phyloP scores from a whole-genome alignment of 306 rosid species.

The Gastrolobium villosum region DNA sequence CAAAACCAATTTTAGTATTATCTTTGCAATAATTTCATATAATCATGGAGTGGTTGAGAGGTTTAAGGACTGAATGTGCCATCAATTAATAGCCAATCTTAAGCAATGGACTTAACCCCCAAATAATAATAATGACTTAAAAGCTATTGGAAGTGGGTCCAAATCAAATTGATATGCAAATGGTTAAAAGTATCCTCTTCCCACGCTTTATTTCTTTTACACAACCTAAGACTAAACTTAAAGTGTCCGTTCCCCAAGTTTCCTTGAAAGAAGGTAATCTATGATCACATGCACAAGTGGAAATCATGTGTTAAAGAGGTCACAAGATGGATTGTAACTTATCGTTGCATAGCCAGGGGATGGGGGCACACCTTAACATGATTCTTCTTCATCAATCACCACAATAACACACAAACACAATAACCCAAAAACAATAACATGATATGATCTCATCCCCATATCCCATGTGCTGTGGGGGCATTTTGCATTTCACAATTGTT shows the following conservation, averaged over 20 bases:
- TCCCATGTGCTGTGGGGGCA: conserved; percentile 39
- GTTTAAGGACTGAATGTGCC: conserved; percentile 21
- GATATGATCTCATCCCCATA: neutral
- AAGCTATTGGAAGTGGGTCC: conserved; percentile 50
- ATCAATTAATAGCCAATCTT: conserved; percentile 8
- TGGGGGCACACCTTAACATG: neutral
- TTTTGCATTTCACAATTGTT: neutral
- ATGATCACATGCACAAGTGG: conserved; percentile 8
- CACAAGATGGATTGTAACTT: neutral
- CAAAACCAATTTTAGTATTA: neutral
- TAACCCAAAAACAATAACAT: too few relatives aligned
- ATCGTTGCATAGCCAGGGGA: neutral
- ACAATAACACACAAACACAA: neutral
- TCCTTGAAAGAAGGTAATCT: conserved; percentile 23
- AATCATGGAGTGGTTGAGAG: conserved; percentile 13
- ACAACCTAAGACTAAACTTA: conserved; percentile 9
- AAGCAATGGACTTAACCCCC: conserved; percentile 38
- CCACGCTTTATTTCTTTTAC: conserved; percentile 1
- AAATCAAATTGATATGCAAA: neutral
- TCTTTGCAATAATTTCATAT: neutral
- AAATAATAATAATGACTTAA: neutral
- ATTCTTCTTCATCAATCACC: conserved; percentile 14
- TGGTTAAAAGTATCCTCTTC: conserved; percentile 12
- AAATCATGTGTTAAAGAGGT: neutral
- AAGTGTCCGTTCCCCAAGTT: conserved; percentile 16